These are phyloP conservation scores for Somion occarium DNA, from an alignment of 1,284 basidiomycete genomes.

Conservation along the genomic window DNA sequence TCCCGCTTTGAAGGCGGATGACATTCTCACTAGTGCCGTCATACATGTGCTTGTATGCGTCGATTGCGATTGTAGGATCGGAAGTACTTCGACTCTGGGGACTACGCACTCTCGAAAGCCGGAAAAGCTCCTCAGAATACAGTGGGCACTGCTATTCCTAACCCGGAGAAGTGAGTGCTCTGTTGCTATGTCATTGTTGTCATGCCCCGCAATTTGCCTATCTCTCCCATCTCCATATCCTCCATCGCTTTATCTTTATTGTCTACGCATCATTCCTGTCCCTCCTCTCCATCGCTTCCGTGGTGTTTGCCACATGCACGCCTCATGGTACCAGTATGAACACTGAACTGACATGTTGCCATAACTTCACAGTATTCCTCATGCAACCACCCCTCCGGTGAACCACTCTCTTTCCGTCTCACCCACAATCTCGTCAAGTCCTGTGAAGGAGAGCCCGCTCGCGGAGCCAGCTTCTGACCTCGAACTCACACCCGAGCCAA, in stretches of 20 bases:
- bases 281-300: too few species aligned
- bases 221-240: background rate
- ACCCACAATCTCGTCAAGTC: slow-evolving; percentile 59
- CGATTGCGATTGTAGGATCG: slow-evolving; percentile 68
- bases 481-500: background rate
- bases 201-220: slow-evolving; percentile 6
- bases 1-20: slow-evolving; percentile 6
- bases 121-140: slow-evolving; percentile 84
- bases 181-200: slow-evolving; percentile 7
- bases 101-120: slow-evolving; percentile 94
- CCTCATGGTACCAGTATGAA: too few species aligned
- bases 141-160: slow-evolving; percentile 92
- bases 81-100: slow-evolving; percentile 97
- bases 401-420: slow-evolving; percentile 62
- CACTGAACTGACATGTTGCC: too few species aligned
- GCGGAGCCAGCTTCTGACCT: slow-evolving; percentile 24
- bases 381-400: slow-evolving; percentile 60
- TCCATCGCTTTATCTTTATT: background rate
- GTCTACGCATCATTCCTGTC: background rate
- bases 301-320: too few species aligned
- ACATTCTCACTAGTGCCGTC: slow-evolving; percentile 11
- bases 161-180: slow-evolving; percentile 81
- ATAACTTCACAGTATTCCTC: slow-evolving; percentile 54
- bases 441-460: slow-evolving; percentile 62
- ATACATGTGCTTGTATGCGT: slow-evolving; percentile 1